Evolutionary conservation across 352 stramenopile genomes (phyloP).

Genomic region (Aphanomyces stellatus): DNA sequence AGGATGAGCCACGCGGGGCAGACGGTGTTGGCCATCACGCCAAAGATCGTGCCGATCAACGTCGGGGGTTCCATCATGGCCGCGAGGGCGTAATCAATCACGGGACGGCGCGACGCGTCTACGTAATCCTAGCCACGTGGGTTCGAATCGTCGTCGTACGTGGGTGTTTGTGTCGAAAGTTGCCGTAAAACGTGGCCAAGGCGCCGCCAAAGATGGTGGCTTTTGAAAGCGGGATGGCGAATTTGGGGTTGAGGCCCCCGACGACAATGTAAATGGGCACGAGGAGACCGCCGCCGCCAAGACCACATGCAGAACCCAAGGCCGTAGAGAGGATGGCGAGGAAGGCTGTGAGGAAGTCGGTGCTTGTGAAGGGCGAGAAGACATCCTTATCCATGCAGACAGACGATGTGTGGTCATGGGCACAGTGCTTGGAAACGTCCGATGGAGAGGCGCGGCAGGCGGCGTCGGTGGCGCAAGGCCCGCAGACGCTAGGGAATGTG

Average conservation of each 20-base stretch:
- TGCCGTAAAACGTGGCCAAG: slow-evolving; percentile 91
- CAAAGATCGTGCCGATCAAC: slow-evolving; percentile 66
- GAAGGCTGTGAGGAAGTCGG: slow-evolving; percentile 50
- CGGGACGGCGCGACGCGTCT: slow-evolving; percentile 77
- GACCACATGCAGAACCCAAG: slow-evolving; percentile 84
- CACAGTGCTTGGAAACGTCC: slow-evolving; percentile 50
- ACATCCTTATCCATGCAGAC: slow-evolving; percentile 76
- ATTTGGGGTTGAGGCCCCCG: slow-evolving; percentile 86
- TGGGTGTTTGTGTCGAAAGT: slow-evolving; percentile 89
- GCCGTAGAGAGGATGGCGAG: slow-evolving; percentile 75
- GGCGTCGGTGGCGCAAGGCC: slow-evolving; percentile 41
- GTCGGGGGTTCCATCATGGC: slow-evolving; percentile 95
- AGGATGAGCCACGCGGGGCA: slow-evolving; percentile 79
- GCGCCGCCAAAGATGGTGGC: slow-evolving; percentile 96
- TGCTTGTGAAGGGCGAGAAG: slow-evolving; percentile 62
- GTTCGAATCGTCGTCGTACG: slow-evolving; percentile 30
- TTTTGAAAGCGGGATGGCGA: slow-evolving; percentile 95
- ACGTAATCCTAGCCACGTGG: too few relatives aligned
- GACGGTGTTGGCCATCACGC: slow-evolving; percentile 74
- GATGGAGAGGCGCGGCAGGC: slow-evolving; percentile 38
- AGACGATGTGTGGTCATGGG: slow-evolving; percentile 19
- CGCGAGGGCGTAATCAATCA: slow-evolving; percentile 97
- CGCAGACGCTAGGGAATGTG: slow-evolving; percentile 59
- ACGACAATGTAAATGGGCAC: slow-evolving; percentile 97
- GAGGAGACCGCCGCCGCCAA: slow-evolving; percentile 92